Base-by-base conservation (phyloP, 108 stramenopile genomes). In the Cylindrotheca closterium region DNA sequence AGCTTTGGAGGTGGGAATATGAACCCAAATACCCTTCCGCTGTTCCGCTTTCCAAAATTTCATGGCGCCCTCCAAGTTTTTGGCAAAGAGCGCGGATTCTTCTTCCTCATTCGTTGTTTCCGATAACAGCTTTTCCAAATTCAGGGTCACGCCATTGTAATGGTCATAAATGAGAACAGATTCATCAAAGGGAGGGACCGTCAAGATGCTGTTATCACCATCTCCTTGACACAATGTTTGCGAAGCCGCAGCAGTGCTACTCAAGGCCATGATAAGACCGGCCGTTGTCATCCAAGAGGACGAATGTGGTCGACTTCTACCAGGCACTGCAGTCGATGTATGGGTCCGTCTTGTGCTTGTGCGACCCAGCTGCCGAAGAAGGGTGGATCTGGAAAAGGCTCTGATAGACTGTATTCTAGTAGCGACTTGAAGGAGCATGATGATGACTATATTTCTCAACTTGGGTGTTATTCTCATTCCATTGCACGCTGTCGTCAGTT, bases 11-110 rank as follows among this genome's bases (percentile, higher is more conserved):
- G 56, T 21, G 15, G 74, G 83, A 27, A 80, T 72, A 51, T 80
- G 84, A 32, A 93, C 71, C 91, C 91, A 93, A 55, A 93, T 86
- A 4, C 91, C 91, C 47, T 80, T 73, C 0, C 77, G 65, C 2
- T 71, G 65, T 59, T 85, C 63, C 0, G 59, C 31, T 21, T 65
- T 73, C 90, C 89, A 90, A 80, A 47, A 45, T 46, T 19, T 18
- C 58, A 48, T 80, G 33, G 63, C 67, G 30, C 30, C 24, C 10
- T 45, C 61, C 54, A 73, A 83, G 76, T 55, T 57, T 24, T 25
- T 22, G 12, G 3, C 22, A 61, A 64, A 60, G 10, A 19, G 4
- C 55, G n/a, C 33, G 0, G 33, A 8, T 2, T 47, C 4, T 32
- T 50, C 10, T 7, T 42, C 37, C 7, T 42, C 37, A 31, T 27